Base-by-base conservation (phyloP, 768 basidiomycete genomes). In the Pulveroboletus ravenelii region DNA sequence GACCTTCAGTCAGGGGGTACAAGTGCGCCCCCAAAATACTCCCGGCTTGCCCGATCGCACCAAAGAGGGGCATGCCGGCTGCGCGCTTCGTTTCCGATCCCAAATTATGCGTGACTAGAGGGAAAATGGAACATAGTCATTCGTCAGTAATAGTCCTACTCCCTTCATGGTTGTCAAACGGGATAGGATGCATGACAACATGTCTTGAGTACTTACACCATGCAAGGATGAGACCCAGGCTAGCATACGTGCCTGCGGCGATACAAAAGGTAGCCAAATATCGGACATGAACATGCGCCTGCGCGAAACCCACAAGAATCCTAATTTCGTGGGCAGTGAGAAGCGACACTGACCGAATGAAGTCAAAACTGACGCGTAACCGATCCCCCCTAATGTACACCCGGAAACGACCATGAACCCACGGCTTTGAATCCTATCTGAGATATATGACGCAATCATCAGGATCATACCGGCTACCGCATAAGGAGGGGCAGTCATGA, bases 401-500 rank as follows among this genome's bases (percentile, higher is more conserved):
- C 65, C 58, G 41, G 48, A 48, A 14, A 66, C 56, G 18, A 74
- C 43, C 44, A 70, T 56, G 32, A 67, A 35, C 1, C 78, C 78
- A 18, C 79, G 73, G 41, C 62, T 69, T 50, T 74, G 72, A 2
- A 74, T 64, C 51, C 72, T 66, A 54, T 78, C 76, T 6, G 79
- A 77, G 17, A 52, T 51, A 51, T 72, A 78, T 1, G 71, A 73
- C 9, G 63, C 47, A 12, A 59, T 27, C 44, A 73, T 54, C 10
- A 78, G 57, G 32, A 77, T 61, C 10, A 69, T 46, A 10, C 74
- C 63, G 1, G 72, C 72, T 4, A 71, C 69, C 6, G 76, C 75
- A 54, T 81, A 80, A 9, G 80, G 80, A 7, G 79, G 77, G 10
- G 80, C 78, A 6, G 78, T 78, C 57, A 78, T 70, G 1, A 80